A percentile compares a stretch with the other conserved stretches of the same genome.
Conservation (phyloP, 2,329 filamentous ascomycete species). For the Sarocladiaceae sp. region DNA sequence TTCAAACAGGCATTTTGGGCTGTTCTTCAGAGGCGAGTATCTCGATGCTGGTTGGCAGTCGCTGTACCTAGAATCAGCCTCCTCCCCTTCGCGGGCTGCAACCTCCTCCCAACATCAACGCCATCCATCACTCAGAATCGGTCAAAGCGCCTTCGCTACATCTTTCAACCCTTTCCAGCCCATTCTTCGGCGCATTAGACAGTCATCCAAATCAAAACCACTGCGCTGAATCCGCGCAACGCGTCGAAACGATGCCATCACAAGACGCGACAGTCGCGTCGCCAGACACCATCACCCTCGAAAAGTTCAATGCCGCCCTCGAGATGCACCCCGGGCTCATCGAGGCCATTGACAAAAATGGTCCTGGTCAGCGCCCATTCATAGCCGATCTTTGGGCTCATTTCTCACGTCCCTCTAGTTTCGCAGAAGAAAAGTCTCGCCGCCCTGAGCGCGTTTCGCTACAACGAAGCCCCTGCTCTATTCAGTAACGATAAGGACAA, state of each 20-base stretch:
- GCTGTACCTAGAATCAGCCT: too few relatives aligned
- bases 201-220: too few relatives aligned
- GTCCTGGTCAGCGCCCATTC: conserved; percentile 28
- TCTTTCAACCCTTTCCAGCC: too few relatives aligned
- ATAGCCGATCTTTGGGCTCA: background rate
- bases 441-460: conserved; percentile 56
- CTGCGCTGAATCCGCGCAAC: too few relatives aligned
- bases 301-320: conserved; percentile 30
- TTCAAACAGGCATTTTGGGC: too few relatives aligned
- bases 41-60: too few relatives aligned
- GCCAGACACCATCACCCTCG: conserved; percentile 17
- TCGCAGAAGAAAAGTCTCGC: conserved; percentile 43
- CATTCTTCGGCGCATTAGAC: background rate
- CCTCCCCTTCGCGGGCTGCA: too few relatives aligned
- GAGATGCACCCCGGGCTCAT: conserved; percentile 34
- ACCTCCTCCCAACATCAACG: too few relatives aligned
- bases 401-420: background rate
- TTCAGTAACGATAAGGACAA: conserved; percentile 38
- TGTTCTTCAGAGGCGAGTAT: too few relatives aligned
- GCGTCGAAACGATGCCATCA: too few relatives aligned
- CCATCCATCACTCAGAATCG: too few relatives aligned
- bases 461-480: conserved; percentile 41
- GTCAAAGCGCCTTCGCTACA: too few relatives aligned
- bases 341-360: conserved; percentile 40
- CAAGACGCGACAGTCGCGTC: conserved; percentile 5